phyloP scores from a whole-genome alignment of 2,329 filamentous ascomycete species.

The Aspergillus aculeatus region DNA sequence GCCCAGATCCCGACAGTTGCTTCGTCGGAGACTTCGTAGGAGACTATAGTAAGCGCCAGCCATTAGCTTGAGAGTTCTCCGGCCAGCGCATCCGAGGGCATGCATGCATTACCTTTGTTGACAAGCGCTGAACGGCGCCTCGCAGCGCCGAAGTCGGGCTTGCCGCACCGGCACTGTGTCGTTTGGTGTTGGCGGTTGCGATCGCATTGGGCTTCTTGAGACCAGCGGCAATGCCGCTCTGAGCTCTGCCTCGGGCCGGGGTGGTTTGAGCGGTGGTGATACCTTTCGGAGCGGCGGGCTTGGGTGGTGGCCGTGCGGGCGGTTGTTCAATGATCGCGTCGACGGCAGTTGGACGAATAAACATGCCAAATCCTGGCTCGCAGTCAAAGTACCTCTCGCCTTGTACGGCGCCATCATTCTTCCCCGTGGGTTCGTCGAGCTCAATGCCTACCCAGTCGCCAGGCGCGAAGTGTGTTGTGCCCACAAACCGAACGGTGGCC shows the following conservation, averaged over 20 bases:
- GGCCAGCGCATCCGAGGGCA: neutral
- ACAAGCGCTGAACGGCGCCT: conserved; percentile 38
- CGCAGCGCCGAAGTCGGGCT: conserved; percentile 70
- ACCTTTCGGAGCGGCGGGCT: conserved; percentile 34
- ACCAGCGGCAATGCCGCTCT: conserved; percentile 39
- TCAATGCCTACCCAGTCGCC: conserved; percentile 91
- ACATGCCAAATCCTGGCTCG: conserved; percentile 70
- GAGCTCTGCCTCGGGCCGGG: conserved; percentile 40
- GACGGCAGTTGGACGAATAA: conserved; percentile 72
- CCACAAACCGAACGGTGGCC: conserved; percentile 77
- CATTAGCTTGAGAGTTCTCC: neutral
- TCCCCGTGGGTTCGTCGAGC: conserved; percentile 75
- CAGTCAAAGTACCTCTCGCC: conserved; percentile 89
- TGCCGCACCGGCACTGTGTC: conserved; percentile 68
- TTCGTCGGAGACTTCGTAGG: conserved; percentile 80
- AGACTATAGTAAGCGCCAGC: conserved; percentile 51
- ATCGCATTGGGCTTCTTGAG: conserved; percentile 46
- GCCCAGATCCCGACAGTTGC: conserved; percentile 59
- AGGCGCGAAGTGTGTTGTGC: conserved; percentile 72
- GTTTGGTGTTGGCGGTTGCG: conserved; percentile 58
- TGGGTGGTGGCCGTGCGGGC: conserved; percentile 34
- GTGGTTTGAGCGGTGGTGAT: conserved; percentile 22
- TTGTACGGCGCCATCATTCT: conserved; percentile 91
- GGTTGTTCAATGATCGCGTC: conserved; percentile 49
- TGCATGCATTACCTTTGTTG: conserved; percentile 37